Evolutionary conservation across 176 grass and related monocot species (phyloP).

Genomic region (Rhynchospora breviuscula): DNA sequence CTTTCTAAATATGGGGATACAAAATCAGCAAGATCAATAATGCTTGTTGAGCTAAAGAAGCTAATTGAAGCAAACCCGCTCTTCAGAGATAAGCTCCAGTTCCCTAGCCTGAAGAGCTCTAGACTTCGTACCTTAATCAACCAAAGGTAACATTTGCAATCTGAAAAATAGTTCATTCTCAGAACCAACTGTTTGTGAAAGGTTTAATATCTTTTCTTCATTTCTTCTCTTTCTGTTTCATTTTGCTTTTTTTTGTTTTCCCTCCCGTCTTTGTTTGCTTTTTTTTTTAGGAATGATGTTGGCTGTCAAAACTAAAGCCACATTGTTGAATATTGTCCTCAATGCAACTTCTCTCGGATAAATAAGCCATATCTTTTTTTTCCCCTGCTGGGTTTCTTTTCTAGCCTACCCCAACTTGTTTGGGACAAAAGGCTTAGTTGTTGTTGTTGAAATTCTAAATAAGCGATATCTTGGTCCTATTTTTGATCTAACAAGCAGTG

Average conservation of each 20-base stretch:
- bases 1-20: slow-evolving; percentile 99
- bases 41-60: slow-evolving; percentile 97
- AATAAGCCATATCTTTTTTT: neutral
- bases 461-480: neutral
- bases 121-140: slow-evolving; percentile 95
- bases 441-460: neutral
- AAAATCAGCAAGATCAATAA: slow-evolving; percentile 93
- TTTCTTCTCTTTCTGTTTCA: too few relatives aligned
- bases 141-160: slow-evolving; percentile 51
- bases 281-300: neutral
- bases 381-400: too few relatives aligned
- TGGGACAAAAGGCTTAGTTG: too few relatives aligned
- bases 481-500: neutral
- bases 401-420: too few relatives aligned
- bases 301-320: neutral
- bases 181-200: neutral
- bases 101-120: slow-evolving; percentile 90
- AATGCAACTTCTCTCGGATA: neutral
- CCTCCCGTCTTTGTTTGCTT: too few relatives aligned
- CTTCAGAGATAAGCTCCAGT: slow-evolving; percentile 96
- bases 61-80: slow-evolving; percentile 96
- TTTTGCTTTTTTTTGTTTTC: too few relatives aligned
- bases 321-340: neutral
- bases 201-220: neutral
- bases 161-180: neutral